phyloP scores from a whole-genome alignment of 192 early-diverging fungal genomes.

The Coemansia biformis region DNA sequence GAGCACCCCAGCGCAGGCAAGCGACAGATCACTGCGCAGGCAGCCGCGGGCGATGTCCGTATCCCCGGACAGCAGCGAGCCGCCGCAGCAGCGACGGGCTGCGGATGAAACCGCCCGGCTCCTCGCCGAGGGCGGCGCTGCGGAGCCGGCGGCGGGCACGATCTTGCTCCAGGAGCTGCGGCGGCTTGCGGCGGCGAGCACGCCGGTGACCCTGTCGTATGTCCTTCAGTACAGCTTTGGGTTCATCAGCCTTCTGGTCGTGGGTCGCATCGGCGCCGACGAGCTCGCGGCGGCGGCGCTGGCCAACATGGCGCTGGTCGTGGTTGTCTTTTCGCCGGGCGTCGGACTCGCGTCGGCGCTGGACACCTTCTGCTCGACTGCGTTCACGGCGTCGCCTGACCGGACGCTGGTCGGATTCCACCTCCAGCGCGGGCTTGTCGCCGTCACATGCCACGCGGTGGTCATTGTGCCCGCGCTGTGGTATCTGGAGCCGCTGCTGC shows the following conservation, averaged over 20 bases:
- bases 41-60: too few species aligned
- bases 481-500: constrained; percentile 63
- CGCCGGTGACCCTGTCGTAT: constrained; percentile 47
- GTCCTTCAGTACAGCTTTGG: constrained; percentile 63
- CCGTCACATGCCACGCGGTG: constrained; percentile 63
- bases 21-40: too few species aligned
- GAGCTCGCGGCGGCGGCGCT: constrained; percentile 68
- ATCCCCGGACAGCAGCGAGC: too few species aligned
- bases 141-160: constrained; percentile 1
- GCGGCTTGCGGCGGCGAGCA: constrained; percentile 15
- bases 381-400: constrained; percentile 63
- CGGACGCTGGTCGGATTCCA: constrained; percentile 67
- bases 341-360: constrained; percentile 68
- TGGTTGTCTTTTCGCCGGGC: constrained; percentile 62
- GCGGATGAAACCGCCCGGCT: constrained; percentile 16
- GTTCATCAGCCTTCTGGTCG: constrained; percentile 56
- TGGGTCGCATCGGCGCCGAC: constrained; percentile 61
- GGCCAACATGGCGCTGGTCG: constrained; percentile 66
- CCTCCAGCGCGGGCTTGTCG: constrained; percentile 74
- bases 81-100: too few species aligned
- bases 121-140: constrained; percentile 1
- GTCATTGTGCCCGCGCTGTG: constrained; percentile 68
- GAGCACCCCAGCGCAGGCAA: too few species aligned
- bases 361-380: constrained; percentile 71
- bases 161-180: constrained; percentile 23